A percentile compares a stretch with the other conserved stretches of the same genome.
Conservation (phyloP, 1,284 basidiomycete genomes). For the Lignosus rhinocerotis region DNA sequence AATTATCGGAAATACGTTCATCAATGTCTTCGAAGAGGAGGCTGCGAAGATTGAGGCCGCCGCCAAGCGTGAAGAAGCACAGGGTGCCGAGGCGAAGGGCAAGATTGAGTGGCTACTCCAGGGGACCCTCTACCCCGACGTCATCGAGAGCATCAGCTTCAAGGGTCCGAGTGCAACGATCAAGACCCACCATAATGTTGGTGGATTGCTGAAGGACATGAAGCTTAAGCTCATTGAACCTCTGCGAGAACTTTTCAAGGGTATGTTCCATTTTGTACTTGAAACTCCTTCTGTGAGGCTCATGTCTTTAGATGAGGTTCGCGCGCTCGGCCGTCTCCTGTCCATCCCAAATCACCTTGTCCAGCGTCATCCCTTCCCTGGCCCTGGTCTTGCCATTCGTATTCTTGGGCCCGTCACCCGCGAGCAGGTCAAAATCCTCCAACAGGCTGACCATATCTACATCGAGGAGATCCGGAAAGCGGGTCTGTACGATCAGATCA, state of each 20-base stretch:
- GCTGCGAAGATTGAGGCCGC: constrained; percentile 87
- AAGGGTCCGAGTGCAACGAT: constrained; percentile 99
- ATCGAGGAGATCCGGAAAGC: constrained; percentile 97
- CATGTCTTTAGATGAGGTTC: constrained; percentile 81
- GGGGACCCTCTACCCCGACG: constrained; percentile 99
- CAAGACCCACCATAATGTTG: constrained; percentile 99
- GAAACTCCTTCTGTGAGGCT: not conserved
- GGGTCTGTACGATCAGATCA: constrained; percentile 91
- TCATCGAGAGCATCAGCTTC: constrained; percentile 99
- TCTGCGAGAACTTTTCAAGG: constrained; percentile 97
- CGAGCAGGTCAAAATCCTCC: constrained; percentile 92
- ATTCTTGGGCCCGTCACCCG: constrained; percentile 95
- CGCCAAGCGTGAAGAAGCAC: constrained; percentile 75
- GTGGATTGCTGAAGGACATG: constrained; percentile 96
- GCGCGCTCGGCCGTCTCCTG: constrained; percentile 88
- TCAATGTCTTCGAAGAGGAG: constrained; percentile 95
- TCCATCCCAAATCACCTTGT: constrained; percentile 93
- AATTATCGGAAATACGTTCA: constrained; percentile 99
- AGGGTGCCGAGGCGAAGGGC: constrained; percentile 75
- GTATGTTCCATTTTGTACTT: constrained; percentile 42
- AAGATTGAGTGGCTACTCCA: constrained; percentile 97
- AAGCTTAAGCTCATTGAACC: constrained; percentile 99
- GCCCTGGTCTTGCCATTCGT: constrained; percentile 97
- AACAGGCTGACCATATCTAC: constrained; percentile 95
- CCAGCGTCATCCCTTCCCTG: constrained; percentile 98